phyloP scores from a whole-genome alignment of 352 stramenopile genomes.

The Pythium graminicola region DNA sequence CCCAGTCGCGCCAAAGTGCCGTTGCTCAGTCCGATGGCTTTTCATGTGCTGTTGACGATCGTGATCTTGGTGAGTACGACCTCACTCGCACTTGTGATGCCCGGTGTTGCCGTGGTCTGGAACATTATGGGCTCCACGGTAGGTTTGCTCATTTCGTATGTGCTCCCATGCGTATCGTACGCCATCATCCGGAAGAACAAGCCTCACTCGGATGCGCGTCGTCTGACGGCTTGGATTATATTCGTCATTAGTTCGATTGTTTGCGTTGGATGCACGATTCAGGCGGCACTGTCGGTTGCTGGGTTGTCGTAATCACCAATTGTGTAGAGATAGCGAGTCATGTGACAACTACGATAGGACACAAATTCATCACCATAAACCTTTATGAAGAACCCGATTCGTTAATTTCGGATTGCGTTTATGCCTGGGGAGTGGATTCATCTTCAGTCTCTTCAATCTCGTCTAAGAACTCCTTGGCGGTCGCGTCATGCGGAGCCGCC shows the following conservation, averaged over 20 bases:
- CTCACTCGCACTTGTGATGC: constrained; percentile 59
- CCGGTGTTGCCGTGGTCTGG: constrained; percentile 81
- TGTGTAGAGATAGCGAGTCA: not conserved
- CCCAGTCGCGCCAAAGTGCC: constrained; percentile 13
- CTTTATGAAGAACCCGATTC: no score
- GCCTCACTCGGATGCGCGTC: constrained; percentile 52
- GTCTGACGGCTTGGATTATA: constrained; percentile 71
- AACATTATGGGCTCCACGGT: constrained; percentile 87
- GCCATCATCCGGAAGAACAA: constrained; percentile 75
- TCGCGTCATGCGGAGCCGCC: constrained; percentile 60
- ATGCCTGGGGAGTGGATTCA: not conserved
- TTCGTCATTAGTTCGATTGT: constrained; percentile 64
- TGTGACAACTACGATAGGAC: not conserved
- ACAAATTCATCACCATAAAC: not conserved
- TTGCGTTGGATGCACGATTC: constrained; percentile 67
- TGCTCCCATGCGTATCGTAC: constrained; percentile 84
- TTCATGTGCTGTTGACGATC: constrained; percentile 65
- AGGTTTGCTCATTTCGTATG: constrained; percentile 82
- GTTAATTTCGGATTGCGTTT: not conserved
- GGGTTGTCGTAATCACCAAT: constrained; percentile 7
- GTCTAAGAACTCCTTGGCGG: constrained; percentile 71
- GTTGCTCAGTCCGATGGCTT: constrained; percentile 22
- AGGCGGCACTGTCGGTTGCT: constrained; percentile 42
- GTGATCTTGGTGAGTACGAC: constrained; percentile 56
- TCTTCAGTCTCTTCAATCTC: constrained; percentile 20